phyloP scores from a whole-genome alignment of 139 green algal species.

The Chlamydomonas urium region DNA sequence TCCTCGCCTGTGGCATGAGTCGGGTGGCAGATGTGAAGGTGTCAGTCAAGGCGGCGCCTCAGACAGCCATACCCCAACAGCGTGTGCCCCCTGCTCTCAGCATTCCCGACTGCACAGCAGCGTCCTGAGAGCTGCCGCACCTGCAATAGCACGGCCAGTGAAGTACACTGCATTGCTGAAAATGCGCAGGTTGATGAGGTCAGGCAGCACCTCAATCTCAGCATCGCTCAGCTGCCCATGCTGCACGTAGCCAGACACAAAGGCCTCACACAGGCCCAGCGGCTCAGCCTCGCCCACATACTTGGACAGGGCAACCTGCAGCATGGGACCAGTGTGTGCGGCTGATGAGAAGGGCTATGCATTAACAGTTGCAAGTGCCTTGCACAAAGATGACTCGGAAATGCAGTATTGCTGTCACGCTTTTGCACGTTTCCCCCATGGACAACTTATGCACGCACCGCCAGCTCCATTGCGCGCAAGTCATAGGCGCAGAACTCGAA shows the following conservation, averaged over 20 bases:
- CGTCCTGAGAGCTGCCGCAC: slow-evolving; percentile 20
- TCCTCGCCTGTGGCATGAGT: too few relatives aligned
- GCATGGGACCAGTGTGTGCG: not conserved
- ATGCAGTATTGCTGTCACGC: too few relatives aligned
- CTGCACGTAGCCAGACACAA: slow-evolving; percentile 30
- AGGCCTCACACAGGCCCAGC: slow-evolving; percentile 31
- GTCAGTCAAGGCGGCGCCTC: too few relatives aligned
- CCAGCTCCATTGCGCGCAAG: slow-evolving; percentile 57
- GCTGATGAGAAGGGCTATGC: not conserved
- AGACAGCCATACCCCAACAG: too few relatives aligned
- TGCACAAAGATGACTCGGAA: not conserved
- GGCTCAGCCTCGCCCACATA: slow-evolving; percentile 32
- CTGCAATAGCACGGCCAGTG: slow-evolving; percentile 37
- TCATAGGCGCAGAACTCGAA: slow-evolving; percentile 51
- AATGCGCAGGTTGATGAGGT: slow-evolving; percentile 55
- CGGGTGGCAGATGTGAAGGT: too few relatives aligned
- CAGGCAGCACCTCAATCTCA: slow-evolving; percentile 45
- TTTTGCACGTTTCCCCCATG: slow-evolving; percentile 38
- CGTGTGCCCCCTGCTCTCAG: too few relatives aligned
- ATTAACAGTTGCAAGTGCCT: not conserved
- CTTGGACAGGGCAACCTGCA: slow-evolving; percentile 10
- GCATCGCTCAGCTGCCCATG: slow-evolving; percentile 30
- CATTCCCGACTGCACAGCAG: too few relatives aligned
- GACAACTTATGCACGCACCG: too few relatives aligned
- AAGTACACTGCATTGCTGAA: slow-evolving; percentile 52